A percentile compares a stretch with the other conserved stretches of the same genome.
Conservation (phyloP, 768 basidiomycete species). For the Tylopilus felleus region DNA sequence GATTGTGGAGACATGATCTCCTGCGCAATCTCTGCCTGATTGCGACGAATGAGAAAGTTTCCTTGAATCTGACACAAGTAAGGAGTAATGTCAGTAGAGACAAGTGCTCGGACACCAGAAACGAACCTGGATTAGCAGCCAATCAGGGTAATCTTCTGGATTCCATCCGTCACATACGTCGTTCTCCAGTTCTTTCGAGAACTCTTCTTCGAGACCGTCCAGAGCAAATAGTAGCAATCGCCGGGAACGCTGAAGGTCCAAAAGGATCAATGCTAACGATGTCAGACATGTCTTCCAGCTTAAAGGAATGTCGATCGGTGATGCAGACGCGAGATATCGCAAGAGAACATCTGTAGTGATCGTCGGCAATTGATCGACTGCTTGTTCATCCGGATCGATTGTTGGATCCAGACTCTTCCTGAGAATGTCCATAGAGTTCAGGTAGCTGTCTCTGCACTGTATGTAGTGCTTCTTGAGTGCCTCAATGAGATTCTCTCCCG, state of each 20-base stretch:
- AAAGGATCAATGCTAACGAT: too few relatives aligned
- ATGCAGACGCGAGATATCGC: too few relatives aligned
- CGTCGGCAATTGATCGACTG: background rate
- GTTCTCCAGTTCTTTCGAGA: too few relatives aligned
- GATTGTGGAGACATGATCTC: conserved; percentile 12
- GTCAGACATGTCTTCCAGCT: too few relatives aligned
- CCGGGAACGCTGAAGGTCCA: too few relatives aligned
- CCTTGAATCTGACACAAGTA: too few relatives aligned
- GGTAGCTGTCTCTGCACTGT: background rate
- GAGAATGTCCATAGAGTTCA: background rate
- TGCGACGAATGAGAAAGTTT: too few relatives aligned
- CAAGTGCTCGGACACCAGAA: background rate
- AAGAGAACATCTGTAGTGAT: too few relatives aligned
- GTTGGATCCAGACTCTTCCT: conserved; percentile 11
- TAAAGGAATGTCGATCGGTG: too few relatives aligned
- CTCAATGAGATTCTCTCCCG: too few relatives aligned
- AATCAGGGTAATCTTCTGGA: conserved; percentile 37
- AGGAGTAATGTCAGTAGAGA: background rate
- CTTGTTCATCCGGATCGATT: background rate
- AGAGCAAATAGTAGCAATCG: background rate
- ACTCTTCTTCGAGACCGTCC: too few relatives aligned
- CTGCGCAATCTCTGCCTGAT: conserved; percentile 20
- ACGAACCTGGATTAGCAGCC: conserved; percentile 42
- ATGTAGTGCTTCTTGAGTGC: background rate
- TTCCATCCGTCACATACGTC: too few relatives aligned